These are phyloP conservation scores for Boletus speciosus DNA, from an alignment of 768 basidiomycete species.

Conservation along the genomic window DNA sequence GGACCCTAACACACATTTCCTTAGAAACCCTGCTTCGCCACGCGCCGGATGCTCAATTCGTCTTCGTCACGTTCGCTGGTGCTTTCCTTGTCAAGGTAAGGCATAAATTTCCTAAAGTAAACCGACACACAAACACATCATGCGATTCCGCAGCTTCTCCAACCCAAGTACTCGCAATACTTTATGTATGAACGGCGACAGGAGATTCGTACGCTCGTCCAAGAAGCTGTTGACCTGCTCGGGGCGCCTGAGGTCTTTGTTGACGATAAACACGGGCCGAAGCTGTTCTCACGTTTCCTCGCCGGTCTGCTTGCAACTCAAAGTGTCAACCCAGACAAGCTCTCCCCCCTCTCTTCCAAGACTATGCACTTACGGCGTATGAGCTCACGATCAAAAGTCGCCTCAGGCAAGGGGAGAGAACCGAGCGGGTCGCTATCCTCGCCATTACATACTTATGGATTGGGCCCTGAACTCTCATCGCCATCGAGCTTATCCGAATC, in stretches of 20 bases:
- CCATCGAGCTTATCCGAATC: conserved; percentile 36
- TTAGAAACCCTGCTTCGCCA: conserved; percentile 59
- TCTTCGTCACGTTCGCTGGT: conserved; percentile 77
- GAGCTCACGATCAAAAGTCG: conserved; percentile 9
- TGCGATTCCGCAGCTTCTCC: conserved; percentile 54
- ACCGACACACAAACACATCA: background rate
- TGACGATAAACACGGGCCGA: conserved; percentile 79
- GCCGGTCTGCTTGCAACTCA: conserved; percentile 65
- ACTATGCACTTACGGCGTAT: conserved; percentile 18
- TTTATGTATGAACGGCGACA: conserved; percentile 55
- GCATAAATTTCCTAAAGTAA: background rate
- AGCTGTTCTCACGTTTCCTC: conserved; percentile 77
- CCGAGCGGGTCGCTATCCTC: background rate
- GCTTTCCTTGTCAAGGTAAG: conserved; percentile 79
- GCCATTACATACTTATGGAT: background rate
- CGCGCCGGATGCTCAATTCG: conserved; percentile 76
- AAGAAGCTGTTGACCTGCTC: conserved; percentile 63
- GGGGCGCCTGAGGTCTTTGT: conserved; percentile 68
- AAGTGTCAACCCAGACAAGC: conserved; percentile 30
- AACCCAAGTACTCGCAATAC: conserved; percentile 66
- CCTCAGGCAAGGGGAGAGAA: conserved; percentile 15
- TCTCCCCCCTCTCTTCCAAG: conserved; percentile 18
- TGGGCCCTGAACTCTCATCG: conserved; percentile 20
- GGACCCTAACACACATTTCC: background rate
- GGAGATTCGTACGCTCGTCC: conserved; percentile 61